A percentile compares a stretch with the other conserved stretches of the same genome.
These are phyloP conservation scores for Cryphonectria carpinicola DNA, from an alignment of 2,329 filamentous ascomycete genomes.

Conservation along the genomic window DNA sequence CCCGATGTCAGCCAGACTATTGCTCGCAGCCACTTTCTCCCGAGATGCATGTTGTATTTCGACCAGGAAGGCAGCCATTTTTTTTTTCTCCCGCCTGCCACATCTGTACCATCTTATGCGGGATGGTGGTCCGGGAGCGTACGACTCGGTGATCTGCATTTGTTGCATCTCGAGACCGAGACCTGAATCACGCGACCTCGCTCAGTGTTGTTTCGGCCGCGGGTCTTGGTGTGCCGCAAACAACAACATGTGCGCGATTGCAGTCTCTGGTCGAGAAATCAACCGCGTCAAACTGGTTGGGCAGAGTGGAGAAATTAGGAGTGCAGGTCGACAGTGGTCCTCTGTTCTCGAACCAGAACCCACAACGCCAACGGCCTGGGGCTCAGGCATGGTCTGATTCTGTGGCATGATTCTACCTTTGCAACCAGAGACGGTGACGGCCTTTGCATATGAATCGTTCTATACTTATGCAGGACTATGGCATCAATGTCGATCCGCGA, in stretches of 20 bases:
- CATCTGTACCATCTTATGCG: neutral
- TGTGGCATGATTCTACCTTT: conserved; percentile 26
- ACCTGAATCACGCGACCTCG: conserved; percentile 5
- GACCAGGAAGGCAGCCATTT: neutral
- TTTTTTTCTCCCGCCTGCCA: neutral
- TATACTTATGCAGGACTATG: neutral
- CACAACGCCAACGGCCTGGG: conserved; percentile 7
- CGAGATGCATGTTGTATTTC: neutral
- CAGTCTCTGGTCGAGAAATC: neutral
- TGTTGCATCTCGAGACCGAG: neutral
- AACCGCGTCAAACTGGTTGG: neutral
- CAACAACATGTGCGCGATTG: neutral
- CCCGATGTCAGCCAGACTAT: conserved; percentile 1
- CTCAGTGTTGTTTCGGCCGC: neutral
- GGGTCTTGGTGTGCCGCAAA: conserved; percentile 3
- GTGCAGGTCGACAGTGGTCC: neutral
- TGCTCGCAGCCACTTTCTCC: neutral
- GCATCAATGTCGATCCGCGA: neutral
- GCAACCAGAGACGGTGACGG: neutral
- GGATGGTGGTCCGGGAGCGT: neutral
- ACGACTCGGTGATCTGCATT: conserved; percentile 13
- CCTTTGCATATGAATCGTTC: neutral
- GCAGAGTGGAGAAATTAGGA: neutral
- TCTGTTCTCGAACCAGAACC: conserved; percentile 16
- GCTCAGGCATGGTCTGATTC: conserved; percentile 14